A percentile compares a stretch with the other conserved stretches of the same genome.
Conservation (phyloP, 108 stramenopile species). For the Skeletonema potamos region DNA sequence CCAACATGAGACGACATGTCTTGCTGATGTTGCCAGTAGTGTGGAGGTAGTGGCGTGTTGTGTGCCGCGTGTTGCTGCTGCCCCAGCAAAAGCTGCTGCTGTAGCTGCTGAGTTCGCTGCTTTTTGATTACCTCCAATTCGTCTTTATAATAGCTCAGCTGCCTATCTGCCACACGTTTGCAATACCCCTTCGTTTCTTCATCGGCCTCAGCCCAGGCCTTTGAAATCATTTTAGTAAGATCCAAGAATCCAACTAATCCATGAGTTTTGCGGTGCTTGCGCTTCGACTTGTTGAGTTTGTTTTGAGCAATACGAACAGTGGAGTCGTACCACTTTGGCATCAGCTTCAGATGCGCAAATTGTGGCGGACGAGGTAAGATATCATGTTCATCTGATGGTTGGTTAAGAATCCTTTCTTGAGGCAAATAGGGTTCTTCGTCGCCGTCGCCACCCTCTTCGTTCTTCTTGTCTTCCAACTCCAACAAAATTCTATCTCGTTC, state of each 20-base stretch:
- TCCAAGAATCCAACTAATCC: slow-evolving; percentile 42
- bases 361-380: slow-evolving; percentile 38
- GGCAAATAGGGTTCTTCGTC: neutral
- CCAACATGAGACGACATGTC: neutral
- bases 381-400: slow-evolving; percentile 35
- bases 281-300: slow-evolving; percentile 26
- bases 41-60: neutral
- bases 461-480: slow-evolving; percentile 29
- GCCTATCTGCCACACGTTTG: slow-evolving; percentile 43
- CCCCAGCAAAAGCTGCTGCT: neutral
- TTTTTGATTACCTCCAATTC: slow-evolving; percentile 26
- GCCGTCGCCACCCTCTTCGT: neutral
- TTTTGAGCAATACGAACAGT: slow-evolving; percentile 27
- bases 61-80: neutral
- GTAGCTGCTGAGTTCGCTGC: neutral
- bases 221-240: slow-evolving; percentile 42
- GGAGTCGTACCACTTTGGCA: slow-evolving; percentile 39
- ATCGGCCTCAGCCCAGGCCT: slow-evolving; percentile 59
- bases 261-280: slow-evolving; percentile 46
- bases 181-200: slow-evolving; percentile 52
- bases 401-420: slow-evolving; percentile 8
- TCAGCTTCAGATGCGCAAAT: slow-evolving; percentile 34
- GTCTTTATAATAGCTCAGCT: slow-evolving; percentile 30
- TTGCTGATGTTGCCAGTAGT: neutral
- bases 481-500: slow-evolving; percentile 35